Percentiles rank a stretch among this genome's conserved stretches.
phyloP scores from a whole-genome alignment of 768 basidiomycete species.

The Peribolospora kevripleyi region DNA sequence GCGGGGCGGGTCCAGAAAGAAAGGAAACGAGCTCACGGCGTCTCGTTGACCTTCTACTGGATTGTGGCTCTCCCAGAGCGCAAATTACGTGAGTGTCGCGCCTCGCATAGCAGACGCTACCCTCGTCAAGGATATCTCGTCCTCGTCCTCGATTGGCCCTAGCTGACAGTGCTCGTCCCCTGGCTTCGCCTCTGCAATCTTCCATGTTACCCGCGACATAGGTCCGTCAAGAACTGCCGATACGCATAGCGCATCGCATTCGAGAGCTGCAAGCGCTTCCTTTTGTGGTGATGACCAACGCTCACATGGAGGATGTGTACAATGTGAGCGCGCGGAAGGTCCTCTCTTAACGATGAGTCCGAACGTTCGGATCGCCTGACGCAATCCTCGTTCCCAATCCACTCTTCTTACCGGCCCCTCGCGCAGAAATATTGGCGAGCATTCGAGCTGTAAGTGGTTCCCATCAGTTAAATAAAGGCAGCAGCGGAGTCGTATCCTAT shows the following conservation, averaged over 20 bases:
- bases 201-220: not conserved
- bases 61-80: too few species aligned
- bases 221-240: conserved; percentile 65
- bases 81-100: too few species aligned
- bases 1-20: too few species aligned
- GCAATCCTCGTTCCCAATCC: not conserved
- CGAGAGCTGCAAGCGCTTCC: conserved; percentile 68
- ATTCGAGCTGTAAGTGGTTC: not conserved
- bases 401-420: not conserved
- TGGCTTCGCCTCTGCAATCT: too few species aligned
- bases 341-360: conserved; percentile 21
- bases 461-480: not conserved
- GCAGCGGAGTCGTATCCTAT: not conserved
- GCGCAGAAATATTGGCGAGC: too few species aligned
- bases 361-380: not conserved
- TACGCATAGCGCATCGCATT: conserved; percentile 64
- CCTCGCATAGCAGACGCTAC: too few species aligned
- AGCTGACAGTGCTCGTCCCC: too few species aligned
- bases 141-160: too few species aligned
- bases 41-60: too few species aligned
- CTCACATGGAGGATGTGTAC: conserved; percentile 58
- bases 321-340: conserved; percentile 23
- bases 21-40: too few species aligned
- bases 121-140: too few species aligned
- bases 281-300: conserved; percentile 64